Base-by-base conservation (phyloP, 2,329 filamentous ascomycete species). In the Dendrostoma leiphaemia region DNA sequence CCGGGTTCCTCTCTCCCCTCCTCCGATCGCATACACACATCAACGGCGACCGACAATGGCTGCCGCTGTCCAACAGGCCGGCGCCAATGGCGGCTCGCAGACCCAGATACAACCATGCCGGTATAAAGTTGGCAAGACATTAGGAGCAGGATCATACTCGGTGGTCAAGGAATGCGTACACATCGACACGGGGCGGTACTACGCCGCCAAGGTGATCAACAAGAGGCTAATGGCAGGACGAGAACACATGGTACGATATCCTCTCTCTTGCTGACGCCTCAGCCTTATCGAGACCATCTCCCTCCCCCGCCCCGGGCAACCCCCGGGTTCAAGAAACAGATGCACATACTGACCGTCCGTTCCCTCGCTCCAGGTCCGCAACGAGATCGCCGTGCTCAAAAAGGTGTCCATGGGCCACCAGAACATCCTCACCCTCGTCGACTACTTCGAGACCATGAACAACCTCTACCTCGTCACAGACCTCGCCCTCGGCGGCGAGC, bases 361-460 rank as follows among this genome's bases (percentile, higher is more conserved):
- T n/a, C 37, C 21, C 17, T 28, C 6, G 19, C 4, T 23, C n/a
- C 56, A 96, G 91, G 90, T 96, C 56, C 89, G 94, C 59, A 99
- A 99, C 70, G 94, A 99, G 75, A 99, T 99, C 65, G 93, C 94
- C 6, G 91, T 99, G 24, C 81, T 99, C 62, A 97, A 97, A 73
- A 88, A 88, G 67, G 93, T 99, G n/a, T 97, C 93, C 1, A 96
- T 99, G 90, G 94, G 94, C 52, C 93, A 99, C 74, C 90, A 94
- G 71, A 99, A 99, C 69, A 97, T 99, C 69, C 77, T 99, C 58
- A 99, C 94, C 1, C 81, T 99, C 56, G 94, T 97, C 65, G 94
- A 99, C 76, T 99, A 97, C 74, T 99, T 99, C 68, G 94, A 99
- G 77, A 99, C 94, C 6, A 96, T 97, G 90, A 97, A 99, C 76